Conservation (phyloP, 2,329 filamentous ascomycete species). For the Colletotrichum tropicale region DNA sequence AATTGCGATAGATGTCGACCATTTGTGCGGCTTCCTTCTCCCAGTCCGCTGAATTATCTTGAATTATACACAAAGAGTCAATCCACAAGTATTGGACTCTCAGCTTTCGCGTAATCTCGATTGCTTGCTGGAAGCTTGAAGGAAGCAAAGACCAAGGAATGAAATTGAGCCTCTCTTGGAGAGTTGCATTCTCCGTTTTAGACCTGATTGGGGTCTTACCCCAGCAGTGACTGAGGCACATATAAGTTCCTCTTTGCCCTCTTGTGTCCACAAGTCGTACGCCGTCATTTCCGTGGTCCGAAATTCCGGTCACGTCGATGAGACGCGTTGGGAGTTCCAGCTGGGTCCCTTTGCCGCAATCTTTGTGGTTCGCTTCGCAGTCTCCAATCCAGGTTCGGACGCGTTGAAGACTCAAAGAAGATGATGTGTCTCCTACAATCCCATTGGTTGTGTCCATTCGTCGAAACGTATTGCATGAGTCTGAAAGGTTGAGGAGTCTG, state of each 20-base stretch:
- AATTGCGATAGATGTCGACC: neutral
- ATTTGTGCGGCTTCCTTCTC: neutral
- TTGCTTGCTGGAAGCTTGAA: neutral
- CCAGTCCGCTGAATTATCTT: neutral
- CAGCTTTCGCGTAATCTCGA: neutral
- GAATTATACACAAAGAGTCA: neutral
- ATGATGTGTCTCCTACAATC: neutral
- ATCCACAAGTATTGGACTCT: neutral
- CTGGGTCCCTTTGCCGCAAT: neutral
- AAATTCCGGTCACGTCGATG: neutral
- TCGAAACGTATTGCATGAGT: neutral
- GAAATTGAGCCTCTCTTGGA: neutral
- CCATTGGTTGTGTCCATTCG: neutral
- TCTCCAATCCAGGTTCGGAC: neutral
- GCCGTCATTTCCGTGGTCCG: neutral
- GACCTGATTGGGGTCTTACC: neutral
- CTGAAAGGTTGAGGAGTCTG: neutral
- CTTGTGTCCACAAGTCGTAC: neutral
- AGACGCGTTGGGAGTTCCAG: neutral
- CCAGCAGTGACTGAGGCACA: conserved; percentile 3
- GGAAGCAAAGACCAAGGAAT: neutral
- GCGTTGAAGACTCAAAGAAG: neutral
- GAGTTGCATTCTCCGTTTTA: neutral
- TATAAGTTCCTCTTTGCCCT: neutral
- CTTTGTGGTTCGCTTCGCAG: neutral